phyloP scores from a whole-genome alignment of 106 monocot species.

The Acanthochlamys bracteata region DNA sequence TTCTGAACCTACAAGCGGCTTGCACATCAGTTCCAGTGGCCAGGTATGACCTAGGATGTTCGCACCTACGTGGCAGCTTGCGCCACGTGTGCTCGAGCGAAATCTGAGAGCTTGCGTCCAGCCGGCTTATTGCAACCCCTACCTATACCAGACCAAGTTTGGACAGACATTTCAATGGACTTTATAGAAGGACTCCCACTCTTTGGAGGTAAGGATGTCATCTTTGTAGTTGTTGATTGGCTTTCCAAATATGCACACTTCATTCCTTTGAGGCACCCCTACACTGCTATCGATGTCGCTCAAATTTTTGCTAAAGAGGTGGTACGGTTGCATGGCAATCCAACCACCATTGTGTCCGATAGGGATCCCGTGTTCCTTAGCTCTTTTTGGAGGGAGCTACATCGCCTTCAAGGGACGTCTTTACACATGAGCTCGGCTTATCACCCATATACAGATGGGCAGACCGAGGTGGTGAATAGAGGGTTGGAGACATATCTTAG shows the following conservation, averaged over 20 bases:
- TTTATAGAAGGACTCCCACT: background rate
- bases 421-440: background rate
- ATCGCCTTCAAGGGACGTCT: background rate
- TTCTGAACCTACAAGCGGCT: too few relatives aligned
- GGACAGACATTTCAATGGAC: constrained; percentile 4
- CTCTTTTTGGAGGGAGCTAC: background rate
- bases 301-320: background rate
- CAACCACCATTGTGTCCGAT: background rate
- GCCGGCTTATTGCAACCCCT: background rate
- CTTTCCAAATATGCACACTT: background rate
- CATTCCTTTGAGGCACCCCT: background rate
- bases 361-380: background rate
- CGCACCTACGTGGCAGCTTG: too few relatives aligned
- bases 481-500: background rate
- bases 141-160: background rate
- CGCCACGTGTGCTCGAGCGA: too few relatives aligned
- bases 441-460: background rate
- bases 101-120: background rate
- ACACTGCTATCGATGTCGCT: background rate
- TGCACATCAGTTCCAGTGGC: too few relatives aligned
- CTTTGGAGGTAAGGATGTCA: background rate
- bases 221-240: background rate
- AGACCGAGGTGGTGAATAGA: background rate
- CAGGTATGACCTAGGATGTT: too few relatives aligned
- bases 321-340: background rate